Evolutionary conservation across 2,329 filamentous ascomycete species (phyloP).

Genomic region (Talaromyces sp.): DNA sequence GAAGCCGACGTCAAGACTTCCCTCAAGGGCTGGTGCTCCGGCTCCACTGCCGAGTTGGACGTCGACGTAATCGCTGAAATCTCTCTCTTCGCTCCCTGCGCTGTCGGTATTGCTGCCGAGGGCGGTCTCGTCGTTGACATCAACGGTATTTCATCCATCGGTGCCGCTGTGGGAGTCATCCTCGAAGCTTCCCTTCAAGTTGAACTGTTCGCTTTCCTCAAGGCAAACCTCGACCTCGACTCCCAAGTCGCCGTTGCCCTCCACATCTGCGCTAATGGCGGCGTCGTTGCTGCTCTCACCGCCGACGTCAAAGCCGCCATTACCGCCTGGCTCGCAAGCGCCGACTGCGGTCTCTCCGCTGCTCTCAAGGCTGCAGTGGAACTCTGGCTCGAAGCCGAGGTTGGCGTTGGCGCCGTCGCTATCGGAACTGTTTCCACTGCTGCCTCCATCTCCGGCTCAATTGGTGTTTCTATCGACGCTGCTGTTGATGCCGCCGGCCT

Average conservation of each 20-base stretch:
- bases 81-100: slow-evolving; percentile 35
- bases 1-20: slow-evolving; percentile 31
- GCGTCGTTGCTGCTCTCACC: slow-evolving; percentile 31
- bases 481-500: slow-evolving; percentile 32
- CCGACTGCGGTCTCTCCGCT: slow-evolving; percentile 30
- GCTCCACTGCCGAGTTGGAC: slow-evolving; percentile 27
- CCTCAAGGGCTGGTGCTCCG: slow-evolving; percentile 35
- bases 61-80: slow-evolving; percentile 33
- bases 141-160: slow-evolving; percentile 35
- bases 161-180: slow-evolving; percentile 32
- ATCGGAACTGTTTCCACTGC: slow-evolving; percentile 30
- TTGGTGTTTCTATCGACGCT: slow-evolving; percentile 34
- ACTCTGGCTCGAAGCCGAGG: slow-evolving; percentile 35
- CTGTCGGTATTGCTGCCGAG: slow-evolving; percentile 36
- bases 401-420: slow-evolving; percentile 30
- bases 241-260: slow-evolving; percentile 35
- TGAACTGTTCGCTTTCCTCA: slow-evolving; percentile 32
- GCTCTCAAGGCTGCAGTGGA: slow-evolving; percentile 33
- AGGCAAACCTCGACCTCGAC: slow-evolving; percentile 28
- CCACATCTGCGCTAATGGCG: slow-evolving; percentile 35
- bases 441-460: slow-evolving; percentile 34
- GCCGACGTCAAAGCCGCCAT: slow-evolving; percentile 35
- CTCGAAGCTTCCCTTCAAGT: slow-evolving; percentile 32
- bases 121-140: slow-evolving; percentile 37
- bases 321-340: slow-evolving; percentile 31